Conservation (phyloP, 2,329 filamentous ascomycete species). For the Botrytis tulipae region DNA sequence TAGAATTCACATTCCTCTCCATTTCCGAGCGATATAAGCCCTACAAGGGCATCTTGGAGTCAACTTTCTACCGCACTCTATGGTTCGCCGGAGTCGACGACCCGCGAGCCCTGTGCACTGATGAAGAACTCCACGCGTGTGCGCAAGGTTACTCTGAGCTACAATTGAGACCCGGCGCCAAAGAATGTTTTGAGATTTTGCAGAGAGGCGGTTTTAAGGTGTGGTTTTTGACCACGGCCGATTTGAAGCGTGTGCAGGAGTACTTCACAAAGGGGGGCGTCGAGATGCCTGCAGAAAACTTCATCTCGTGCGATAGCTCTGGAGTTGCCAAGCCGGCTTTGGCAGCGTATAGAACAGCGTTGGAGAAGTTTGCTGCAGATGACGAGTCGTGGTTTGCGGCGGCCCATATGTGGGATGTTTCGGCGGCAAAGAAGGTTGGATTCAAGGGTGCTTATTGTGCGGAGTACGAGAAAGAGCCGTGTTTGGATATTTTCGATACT, state of each 20-base stretch:
- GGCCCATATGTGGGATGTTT: constrained; percentile 60
- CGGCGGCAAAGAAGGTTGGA: constrained; percentile 49
- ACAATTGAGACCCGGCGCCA: constrained; percentile 41
- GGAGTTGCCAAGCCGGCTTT: constrained; percentile 52
- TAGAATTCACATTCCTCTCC: constrained; percentile 50
- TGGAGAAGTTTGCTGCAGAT: constrained; percentile 43
- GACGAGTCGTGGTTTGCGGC: constrained; percentile 55
- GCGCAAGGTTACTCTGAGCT: constrained; percentile 42
- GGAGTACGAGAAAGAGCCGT: constrained; percentile 51
- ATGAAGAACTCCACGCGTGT: constrained; percentile 44
- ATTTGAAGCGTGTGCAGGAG: constrained; percentile 48
- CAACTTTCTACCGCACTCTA: constrained; percentile 50
- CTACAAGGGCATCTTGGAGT: constrained; percentile 45
- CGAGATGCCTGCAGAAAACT: constrained; percentile 49
- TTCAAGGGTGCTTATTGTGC: constrained; percentile 54
- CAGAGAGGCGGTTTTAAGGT: constrained; percentile 48
- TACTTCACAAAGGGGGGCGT: constrained; percentile 50
- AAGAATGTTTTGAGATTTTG: constrained; percentile 46
- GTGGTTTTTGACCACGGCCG: constrained; percentile 54
- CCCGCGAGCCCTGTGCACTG: constrained; percentile 44
- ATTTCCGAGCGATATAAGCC: constrained; percentile 45
- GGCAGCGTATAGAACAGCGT: constrained; percentile 44
- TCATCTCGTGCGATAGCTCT: constrained; percentile 51
- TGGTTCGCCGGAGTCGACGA: constrained; percentile 45
- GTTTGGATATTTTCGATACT: constrained; percentile 46